Percentiles rank a stretch among this genome's conserved stretches.
Evolutionary conservation across 257 asterid genomes (phyloP).

Genomic region (Solanum virginianum): DNA sequence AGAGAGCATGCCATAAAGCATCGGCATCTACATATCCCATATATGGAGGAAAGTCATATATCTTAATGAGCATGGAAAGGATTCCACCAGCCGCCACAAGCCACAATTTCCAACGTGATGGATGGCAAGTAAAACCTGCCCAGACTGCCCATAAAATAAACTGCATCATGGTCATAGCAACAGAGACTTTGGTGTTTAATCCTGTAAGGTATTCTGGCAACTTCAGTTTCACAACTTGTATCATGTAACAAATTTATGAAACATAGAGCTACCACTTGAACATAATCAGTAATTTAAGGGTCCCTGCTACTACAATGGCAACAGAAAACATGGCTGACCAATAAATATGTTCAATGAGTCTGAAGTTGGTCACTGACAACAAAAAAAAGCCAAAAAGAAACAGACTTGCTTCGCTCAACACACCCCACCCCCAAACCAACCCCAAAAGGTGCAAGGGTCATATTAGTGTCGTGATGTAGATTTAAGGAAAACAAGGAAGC

Average conservation of each 20-base stretch:
- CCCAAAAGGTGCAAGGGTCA: neutral
- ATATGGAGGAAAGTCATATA: slow-evolving; percentile 67
- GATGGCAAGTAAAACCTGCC: slow-evolving; percentile 59
- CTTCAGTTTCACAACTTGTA: neutral
- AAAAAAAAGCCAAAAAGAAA: neutral
- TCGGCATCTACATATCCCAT: slow-evolving; percentile 67
- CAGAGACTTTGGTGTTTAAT: slow-evolving; percentile 55
- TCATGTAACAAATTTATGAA: neutral
- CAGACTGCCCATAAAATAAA: slow-evolving; percentile 57
- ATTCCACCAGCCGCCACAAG: slow-evolving; percentile 48
- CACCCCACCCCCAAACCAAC: neutral
- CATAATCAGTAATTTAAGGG: neutral
- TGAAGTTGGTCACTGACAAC: neutral
- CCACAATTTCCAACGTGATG: slow-evolving; percentile 65
- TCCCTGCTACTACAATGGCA: neutral
- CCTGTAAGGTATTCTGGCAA: slow-evolving; percentile 31
- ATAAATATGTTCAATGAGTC: neutral
- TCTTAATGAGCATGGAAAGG: slow-evolving; percentile 48
- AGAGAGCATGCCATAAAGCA: slow-evolving; percentile 69
- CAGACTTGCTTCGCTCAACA: neutral
- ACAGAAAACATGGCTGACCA: neutral
- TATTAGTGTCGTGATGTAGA: neutral
- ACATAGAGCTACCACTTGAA: neutral
- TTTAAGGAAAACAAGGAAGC: neutral
- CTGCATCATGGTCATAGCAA: slow-evolving; percentile 40